Conservation (phyloP, 2,329 filamentous ascomycete genomes). For the Sporothrix brasiliensis region DNA sequence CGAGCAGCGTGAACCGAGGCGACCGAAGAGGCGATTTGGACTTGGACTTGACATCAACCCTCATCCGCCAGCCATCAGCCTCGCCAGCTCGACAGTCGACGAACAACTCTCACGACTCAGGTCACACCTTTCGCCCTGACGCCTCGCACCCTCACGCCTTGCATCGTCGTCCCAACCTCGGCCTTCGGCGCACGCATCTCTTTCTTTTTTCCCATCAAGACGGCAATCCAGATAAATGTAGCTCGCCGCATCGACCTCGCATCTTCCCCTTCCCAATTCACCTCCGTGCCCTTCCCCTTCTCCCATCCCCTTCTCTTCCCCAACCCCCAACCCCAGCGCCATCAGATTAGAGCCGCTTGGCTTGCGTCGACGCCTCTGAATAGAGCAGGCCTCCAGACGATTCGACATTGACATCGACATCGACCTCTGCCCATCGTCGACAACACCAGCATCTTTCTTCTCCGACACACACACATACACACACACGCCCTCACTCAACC, state of each 20-base stretch:
- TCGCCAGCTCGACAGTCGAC: constrained; percentile 5
- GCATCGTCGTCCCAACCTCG: neutral
- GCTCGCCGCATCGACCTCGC: constrained; percentile 24
- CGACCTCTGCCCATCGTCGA: neutral
- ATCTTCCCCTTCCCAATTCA: neutral
- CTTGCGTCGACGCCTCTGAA: constrained; percentile 28
- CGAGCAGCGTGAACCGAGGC: constrained; percentile 15
- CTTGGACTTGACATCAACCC: constrained; percentile 1
- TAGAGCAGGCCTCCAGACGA: neutral
- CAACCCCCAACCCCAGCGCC: constrained; percentile 11
- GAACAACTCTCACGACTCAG: too few relatives aligned
- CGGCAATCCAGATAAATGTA: constrained; percentile 32
- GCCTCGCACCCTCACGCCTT: neutral
- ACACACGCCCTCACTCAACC: neutral
- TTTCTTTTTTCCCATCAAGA: neutral
- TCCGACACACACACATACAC: neutral
- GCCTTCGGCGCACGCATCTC: neutral
- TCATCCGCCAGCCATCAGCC: neutral
- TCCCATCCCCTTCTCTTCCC: neutral
- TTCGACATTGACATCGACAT: neutral
- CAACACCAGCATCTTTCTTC: neutral
- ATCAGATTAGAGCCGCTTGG: constrained; percentile 29
- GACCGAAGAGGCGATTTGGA: constrained; percentile 17
- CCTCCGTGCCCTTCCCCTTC: constrained; percentile 5
- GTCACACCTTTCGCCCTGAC: too few relatives aligned